These are phyloP conservation scores for Lentinula raphanica DNA, from an alignment of 768 basidiomycete genomes.

Conservation along the genomic window DNA sequence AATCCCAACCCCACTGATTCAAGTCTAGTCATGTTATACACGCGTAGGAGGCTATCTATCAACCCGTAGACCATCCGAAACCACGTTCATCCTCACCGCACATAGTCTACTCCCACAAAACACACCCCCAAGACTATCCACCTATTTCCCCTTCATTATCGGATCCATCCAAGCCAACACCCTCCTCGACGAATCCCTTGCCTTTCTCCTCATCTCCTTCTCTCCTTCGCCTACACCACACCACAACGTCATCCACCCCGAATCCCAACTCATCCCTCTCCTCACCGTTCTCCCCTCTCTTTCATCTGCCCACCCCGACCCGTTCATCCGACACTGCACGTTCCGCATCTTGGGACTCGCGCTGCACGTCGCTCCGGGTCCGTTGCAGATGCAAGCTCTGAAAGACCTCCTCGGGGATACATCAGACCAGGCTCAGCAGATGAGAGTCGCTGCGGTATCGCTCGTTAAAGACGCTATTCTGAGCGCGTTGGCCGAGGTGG, in stretches of 20 bases:
- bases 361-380: conserved; percentile 29
- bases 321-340: conserved; percentile 53
- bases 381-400: not conserved
- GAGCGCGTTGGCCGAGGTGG: conserved; percentile 29
- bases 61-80: too few relatives aligned
- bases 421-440: too few relatives aligned
- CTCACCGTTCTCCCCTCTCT: conserved; percentile 54
- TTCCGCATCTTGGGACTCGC: conserved; percentile 64
- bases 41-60: not conserved
- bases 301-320: conserved; percentile 48
- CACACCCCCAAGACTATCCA: not conserved
- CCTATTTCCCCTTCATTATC: conserved; percentile 33
- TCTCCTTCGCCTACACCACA: not conserved
- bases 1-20: too few relatives aligned
- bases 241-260: not conserved
- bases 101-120: too few relatives aligned
- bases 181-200: not conserved
- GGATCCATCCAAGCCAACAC: conserved; percentile 47
- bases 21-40: not conserved
- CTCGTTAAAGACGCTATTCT: not conserved
- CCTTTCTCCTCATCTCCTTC: not conserved
- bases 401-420: not conserved
- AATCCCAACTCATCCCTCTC: conserved; percentile 37
- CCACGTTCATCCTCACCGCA: too few relatives aligned
- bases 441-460: not conserved